Conservation (phyloP, 1,139 yeast genomes). For the Hansenula sp. region DNA sequence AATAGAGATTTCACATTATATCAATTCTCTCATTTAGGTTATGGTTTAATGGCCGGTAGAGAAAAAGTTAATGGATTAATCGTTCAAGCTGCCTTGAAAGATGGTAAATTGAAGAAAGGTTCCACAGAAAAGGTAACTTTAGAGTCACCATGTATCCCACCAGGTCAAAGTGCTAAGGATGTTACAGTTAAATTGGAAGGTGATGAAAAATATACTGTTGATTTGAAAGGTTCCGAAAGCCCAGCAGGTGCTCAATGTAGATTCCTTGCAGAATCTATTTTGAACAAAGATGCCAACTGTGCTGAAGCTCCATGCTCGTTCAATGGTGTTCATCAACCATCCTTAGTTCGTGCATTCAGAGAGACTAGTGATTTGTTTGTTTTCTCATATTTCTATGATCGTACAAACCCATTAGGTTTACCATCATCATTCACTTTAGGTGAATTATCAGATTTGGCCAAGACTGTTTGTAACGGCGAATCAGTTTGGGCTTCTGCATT, state of each 20-base stretch:
- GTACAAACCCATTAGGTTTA: constrained; percentile 92
- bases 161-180: constrained; percentile 52
- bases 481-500: constrained; percentile 63
- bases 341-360: constrained; percentile 71
- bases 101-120: constrained; percentile 33
- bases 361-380: constrained; percentile 73
- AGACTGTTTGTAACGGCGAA: constrained; percentile 81
- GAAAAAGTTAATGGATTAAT: constrained; percentile 68
- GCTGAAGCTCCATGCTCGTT: constrained; percentile 81
- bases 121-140: constrained; percentile 43
- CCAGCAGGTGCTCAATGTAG: constrained; percentile 73
- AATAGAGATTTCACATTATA: constrained; percentile 77
- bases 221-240: constrained; percentile 72
- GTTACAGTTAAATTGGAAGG: constrained; percentile 55
- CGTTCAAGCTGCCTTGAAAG: constrained; percentile 44
- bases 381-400: constrained; percentile 92
- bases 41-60: constrained; percentile 93
- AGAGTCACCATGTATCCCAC: constrained; percentile 84
- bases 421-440: constrained; percentile 82
- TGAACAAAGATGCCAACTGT: constrained; percentile 82
- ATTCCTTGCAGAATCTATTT: constrained; percentile 70
- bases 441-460: constrained; percentile 80
- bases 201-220: constrained; percentile 52
- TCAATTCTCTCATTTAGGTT: constrained; percentile 93
- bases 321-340: constrained; percentile 96